A percentile compares a stretch with the other conserved stretches of the same genome.
phyloP scores from a whole-genome alignment of 805 yeast species.

The Metschnikowia arizonensis region DNA sequence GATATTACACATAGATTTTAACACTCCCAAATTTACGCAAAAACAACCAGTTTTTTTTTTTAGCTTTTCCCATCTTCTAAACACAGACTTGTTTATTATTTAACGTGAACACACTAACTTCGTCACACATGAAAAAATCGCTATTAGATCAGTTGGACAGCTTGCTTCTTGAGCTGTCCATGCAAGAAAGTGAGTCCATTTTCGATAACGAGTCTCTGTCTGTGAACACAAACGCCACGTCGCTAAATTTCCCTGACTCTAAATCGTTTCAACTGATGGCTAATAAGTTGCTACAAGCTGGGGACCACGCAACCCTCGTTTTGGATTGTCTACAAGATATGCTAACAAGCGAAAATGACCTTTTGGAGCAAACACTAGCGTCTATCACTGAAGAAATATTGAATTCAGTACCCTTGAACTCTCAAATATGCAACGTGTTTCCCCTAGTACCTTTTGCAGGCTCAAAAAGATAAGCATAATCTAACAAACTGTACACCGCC shows the following conservation, averaged over 20 bases:
- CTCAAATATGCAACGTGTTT: slow-evolving; percentile 9
- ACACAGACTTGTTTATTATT: background rate
- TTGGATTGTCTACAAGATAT: slow-evolving; percentile 29
- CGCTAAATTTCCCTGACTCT: background rate
- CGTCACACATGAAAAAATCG: background rate
- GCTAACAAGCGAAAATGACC: slow-evolving; percentile 21
- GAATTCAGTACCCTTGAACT: slow-evolving; percentile 22
- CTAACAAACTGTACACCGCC: background rate
- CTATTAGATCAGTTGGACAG: background rate
- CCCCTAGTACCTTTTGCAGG: background rate
- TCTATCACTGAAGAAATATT: slow-evolving; percentile 16
- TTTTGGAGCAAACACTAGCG: slow-evolving; percentile 18
- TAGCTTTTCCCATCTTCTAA: background rate
- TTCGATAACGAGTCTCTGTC: slow-evolving; percentile 3
- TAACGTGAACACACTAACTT: background rate
- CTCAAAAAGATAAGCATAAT: background rate
- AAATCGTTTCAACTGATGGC: background rate
- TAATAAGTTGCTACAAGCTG: slow-evolving; percentile 1
- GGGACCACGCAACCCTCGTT: slow-evolving; percentile 10
- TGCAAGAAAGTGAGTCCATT: background rate
- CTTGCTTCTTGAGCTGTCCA: background rate
- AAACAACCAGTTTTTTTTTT: background rate
- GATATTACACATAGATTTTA: background rate
- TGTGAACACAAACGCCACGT: background rate
- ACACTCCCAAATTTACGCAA: background rate